Base-by-base conservation (phyloP, 805 yeast species). In the Torulaspora indica region DNA sequence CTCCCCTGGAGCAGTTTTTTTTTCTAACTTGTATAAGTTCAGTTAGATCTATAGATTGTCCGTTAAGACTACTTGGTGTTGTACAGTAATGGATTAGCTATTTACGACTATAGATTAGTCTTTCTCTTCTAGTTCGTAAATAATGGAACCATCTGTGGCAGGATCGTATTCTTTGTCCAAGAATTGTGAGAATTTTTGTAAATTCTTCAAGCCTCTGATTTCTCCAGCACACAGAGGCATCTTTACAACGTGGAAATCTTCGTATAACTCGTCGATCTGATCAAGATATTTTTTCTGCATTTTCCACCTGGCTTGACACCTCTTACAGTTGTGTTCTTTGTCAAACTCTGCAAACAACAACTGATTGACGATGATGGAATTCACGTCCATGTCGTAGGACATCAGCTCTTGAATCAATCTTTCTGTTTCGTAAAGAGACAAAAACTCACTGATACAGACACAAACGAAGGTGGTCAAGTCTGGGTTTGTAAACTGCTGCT, bases 401-500 rank as follows among this genome's bases (percentile, higher is more conserved):
- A 89, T 84, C 64, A 93, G 78, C 66, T 93, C 99, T 71, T 93
- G 99, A 55, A 93, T 86, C 81, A 93, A 79, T 70, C 99, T 82
- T 71, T 93, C 99, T 14, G 98, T 91, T 69, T 93, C 99, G 67
- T 93, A 93, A 38, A 93, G 73, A 1, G 98, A 90, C 61, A 93
- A 75, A 69, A 93, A 93, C 71, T 93, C 99, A 38, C 97, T 88
- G 54, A 93, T 93, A 69, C 99, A 93, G 35, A 93, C 98, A 70
- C 97, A 93, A 25, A 93, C 85, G 58, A 85, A 85, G 0, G 98
- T 93, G 14, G 98, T 93, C 60, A 93, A 73, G 50, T 93, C 97
- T 2, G 98, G 96, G 66, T 93, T 81, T 56, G 95, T 89, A 72
- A 93, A 93, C 66, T 93, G 98, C 54, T 83, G 83, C 69, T 88